phyloP scores from a whole-genome alignment of 805 yeast genomes.

The Trichomonascus vanleenenianus region DNA sequence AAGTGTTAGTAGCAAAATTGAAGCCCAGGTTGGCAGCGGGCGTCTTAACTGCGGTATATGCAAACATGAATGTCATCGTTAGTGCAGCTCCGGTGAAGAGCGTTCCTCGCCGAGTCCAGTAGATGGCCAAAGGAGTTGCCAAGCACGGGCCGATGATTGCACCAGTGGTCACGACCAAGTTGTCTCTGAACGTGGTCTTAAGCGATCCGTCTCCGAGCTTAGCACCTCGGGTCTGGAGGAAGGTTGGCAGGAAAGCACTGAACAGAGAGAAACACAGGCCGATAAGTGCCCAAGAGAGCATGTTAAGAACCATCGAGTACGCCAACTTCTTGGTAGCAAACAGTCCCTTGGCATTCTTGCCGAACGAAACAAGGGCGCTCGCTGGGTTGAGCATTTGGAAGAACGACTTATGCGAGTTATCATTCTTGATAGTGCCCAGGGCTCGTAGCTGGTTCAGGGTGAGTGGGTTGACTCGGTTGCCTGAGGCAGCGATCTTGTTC shows the following conservation, averaged over 20 bases:
- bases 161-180: constrained; percentile 36
- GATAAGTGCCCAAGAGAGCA: constrained; percentile 46
- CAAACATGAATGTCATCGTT: constrained; percentile 50
- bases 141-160: constrained; percentile 45
- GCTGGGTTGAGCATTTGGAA: constrained; percentile 9
- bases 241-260: constrained; percentile 45
- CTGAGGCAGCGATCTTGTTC: constrained; percentile 40
- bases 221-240: constrained; percentile 43
- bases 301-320: not conserved
- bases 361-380: constrained; percentile 19
- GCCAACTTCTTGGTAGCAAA: constrained; percentile 39
- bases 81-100: constrained; percentile 42
- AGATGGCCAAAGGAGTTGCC: constrained; percentile 25
- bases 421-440: constrained; percentile 33
- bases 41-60: constrained; percentile 53
- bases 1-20: constrained; percentile 40
- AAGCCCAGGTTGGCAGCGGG: constrained; percentile 45
- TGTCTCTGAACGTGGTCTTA: constrained; percentile 17
- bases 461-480: constrained; percentile 35
- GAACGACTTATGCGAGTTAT: constrained; percentile 13
- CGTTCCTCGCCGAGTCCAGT: constrained; percentile 43
- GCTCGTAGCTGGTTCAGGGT: constrained; percentile 41
- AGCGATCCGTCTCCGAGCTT: constrained; percentile 18
- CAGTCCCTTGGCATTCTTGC: constrained; percentile 37
- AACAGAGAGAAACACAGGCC: constrained; percentile 50